Evolutionary conservation across 768 basidiomycete species (phyloP).

Genomic region (Candolleomyces efflorescens): DNA sequence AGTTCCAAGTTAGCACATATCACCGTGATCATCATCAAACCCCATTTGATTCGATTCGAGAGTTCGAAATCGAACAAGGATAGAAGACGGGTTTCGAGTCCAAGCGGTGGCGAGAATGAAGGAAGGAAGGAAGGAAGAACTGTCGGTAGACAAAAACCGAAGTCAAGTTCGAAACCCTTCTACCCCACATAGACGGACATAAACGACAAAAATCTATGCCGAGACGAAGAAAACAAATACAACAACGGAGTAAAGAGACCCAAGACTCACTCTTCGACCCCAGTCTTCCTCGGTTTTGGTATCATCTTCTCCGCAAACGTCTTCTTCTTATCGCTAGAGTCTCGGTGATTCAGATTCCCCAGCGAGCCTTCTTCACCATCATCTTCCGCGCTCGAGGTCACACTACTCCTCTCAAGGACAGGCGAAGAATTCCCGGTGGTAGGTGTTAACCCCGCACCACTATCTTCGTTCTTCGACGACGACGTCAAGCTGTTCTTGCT

Average conservation of each 20-base stretch:
- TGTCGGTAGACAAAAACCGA: too few relatives aligned
- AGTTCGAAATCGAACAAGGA: too few relatives aligned
- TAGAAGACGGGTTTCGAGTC: too few relatives aligned
- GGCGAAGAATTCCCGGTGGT: constrained; percentile 34
- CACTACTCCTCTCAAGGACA: constrained; percentile 23
- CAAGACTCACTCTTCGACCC: constrained; percentile 53
- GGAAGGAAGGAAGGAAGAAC: too few relatives aligned
- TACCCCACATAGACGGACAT: neutral
- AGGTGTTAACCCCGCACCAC: constrained; percentile 50
- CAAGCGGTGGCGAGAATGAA: too few relatives aligned
- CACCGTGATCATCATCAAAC: constrained; percentile 4
- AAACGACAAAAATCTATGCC: neutral
- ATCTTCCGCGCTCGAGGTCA: constrained; percentile 1
- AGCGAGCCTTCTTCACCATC: constrained; percentile 14
- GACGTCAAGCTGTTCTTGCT: neutral
- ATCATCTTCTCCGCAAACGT: constrained; percentile 60
- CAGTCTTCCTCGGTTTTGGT: constrained; percentile 63
- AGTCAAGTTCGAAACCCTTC: too few relatives aligned
- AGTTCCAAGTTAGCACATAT: neutral
- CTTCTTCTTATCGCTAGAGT: constrained; percentile 23
- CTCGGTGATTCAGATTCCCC: constrained; percentile 18
- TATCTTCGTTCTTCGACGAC: constrained; percentile 23
- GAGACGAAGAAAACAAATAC: neutral
- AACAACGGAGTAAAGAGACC: constrained; percentile 3
- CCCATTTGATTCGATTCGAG: neutral